Conservation (phyloP, 2,329 filamentous ascomycete species). For the Purpureocillium lavendulum region DNA sequence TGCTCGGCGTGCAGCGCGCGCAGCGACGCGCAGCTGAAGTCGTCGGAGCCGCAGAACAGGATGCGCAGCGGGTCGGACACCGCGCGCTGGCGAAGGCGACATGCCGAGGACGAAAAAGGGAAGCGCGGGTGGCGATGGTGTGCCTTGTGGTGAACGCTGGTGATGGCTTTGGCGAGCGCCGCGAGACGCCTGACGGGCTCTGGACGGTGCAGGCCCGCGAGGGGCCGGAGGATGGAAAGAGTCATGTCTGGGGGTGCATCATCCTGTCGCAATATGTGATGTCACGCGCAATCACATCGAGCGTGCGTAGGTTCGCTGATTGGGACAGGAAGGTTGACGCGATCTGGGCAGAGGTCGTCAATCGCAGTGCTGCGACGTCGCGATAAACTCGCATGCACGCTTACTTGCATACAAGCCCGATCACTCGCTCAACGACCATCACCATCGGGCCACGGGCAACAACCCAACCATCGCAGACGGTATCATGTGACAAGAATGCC, state of each 20-base stretch:
- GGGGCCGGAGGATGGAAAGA: slow-evolving; percentile 5
- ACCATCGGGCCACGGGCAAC: no score
- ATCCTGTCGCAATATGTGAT: background rate
- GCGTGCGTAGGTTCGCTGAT: no score
- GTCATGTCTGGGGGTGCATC: slow-evolving; percentile 11
- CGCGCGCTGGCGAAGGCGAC: slow-evolving; percentile 2
- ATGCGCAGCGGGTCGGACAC: slow-evolving; percentile 63
- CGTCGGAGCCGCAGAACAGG: slow-evolving; percentile 89
- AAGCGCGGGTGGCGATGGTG: slow-evolving; percentile 5
- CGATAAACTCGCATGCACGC: slow-evolving; percentile 16
- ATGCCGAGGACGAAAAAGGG: slow-evolving; percentile 9
- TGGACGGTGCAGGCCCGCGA: slow-evolving; percentile 6
- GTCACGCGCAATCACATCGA: no score
- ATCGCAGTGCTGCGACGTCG: no score
- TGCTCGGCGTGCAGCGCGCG: slow-evolving; percentile 58
- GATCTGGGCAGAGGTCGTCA: no score
- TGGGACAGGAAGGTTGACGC: no score
- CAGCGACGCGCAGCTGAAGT: slow-evolving; percentile 76
- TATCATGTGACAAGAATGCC: no score
- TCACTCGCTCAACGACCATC: no score
- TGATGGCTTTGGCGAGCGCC: background rate
- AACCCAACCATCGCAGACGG: no score
- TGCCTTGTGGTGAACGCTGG: no score
- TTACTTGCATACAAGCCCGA: slow-evolving; percentile 20
- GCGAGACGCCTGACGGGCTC: no score